phyloP scores from a whole-genome alignment of 1,284 basidiomycete species.

The Anthracocystis setariae region DNA sequence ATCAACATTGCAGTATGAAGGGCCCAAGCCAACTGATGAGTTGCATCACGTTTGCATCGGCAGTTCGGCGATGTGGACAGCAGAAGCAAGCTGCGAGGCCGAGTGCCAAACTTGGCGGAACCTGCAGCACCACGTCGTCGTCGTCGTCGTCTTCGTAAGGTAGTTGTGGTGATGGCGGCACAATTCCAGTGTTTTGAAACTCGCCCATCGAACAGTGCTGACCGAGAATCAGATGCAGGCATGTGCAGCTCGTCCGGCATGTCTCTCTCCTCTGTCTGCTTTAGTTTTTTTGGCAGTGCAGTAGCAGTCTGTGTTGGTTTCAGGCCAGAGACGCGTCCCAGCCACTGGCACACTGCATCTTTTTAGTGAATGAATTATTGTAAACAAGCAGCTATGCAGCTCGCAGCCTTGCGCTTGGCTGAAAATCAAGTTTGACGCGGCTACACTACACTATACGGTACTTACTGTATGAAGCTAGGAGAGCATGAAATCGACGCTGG shows the following conservation, averaged over 20 bases:
- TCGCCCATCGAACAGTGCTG: conserved; percentile 2
- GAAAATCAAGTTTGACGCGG: background rate
- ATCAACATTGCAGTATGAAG: conserved; percentile 1
- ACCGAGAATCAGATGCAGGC: conserved; percentile 20
- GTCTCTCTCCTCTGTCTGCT: background rate
- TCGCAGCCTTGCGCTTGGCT: conserved; percentile 13
- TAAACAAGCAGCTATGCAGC: conserved; percentile 38
- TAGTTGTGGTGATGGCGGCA: conserved; percentile 1
- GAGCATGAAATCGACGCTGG: background rate
- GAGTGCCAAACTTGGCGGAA: conserved; percentile 21
- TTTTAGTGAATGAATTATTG: background rate
- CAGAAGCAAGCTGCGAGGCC: conserved; percentile 1
- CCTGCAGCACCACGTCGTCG: background rate
- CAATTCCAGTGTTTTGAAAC: conserved; percentile 5
- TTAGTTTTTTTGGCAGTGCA: background rate
- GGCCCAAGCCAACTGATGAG: background rate
- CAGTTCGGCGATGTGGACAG: conserved; percentile 34
- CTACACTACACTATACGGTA: no score
- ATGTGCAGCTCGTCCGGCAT: conserved; percentile 19
- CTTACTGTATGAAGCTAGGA: no score
- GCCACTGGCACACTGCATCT: background rate
- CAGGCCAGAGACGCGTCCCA: conserved; percentile 4
- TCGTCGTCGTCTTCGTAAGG: no score
- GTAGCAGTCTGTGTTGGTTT: conserved; percentile 32
- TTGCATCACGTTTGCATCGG: conserved; percentile 7